Base-by-base conservation (phyloP, 441 rosid genomes). In the Brassica balearica region DNA sequence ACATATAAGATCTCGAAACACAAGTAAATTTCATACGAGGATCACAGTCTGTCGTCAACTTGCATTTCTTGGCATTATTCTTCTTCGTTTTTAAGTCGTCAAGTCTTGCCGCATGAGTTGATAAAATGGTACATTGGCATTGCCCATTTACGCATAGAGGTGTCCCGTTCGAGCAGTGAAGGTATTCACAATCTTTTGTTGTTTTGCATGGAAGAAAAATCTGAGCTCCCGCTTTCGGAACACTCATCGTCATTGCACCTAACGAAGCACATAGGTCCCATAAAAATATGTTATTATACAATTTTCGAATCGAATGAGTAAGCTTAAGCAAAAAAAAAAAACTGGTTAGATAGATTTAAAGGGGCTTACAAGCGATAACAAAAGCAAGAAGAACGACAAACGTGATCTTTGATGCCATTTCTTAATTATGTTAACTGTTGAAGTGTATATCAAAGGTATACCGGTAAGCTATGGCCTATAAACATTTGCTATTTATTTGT, bases 401-500 rank as follows among this genome's bases (percentile, higher is more conserved):
- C 43, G 20, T 29, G 58, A 32, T 48, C 2, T 78, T 72, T 72
- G 77, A 58, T n/a, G 81, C 69, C 81, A 78, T 78, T 59, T 72
- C 19, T 17, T 17, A 17, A 17, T 17, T 65, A 64, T 65, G 77
- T 14, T 59, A 20, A 59, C 32, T 59, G 14, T 20, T 59, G 53
- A 61, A 20, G 22, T 36, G 34, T 71, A 22, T 53, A 34, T 59
- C 56, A 59, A 59, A 36, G 66, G 9, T 71, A 36, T 36, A n/a
- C 20, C 11, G 1, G 34, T 69, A 59, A 14, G 17, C 41, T 62
- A 48, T 48, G 17, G 17, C 17, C 17, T 48, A 75, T 9, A 17
- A 2, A 68, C 12, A 0, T 70, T 8, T 64, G 7, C 41, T 77
- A 46, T 64, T 4, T 60, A 61, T 60, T 53, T 63, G 29, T 69